These are phyloP conservation scores for Ustilago cynodontis DNA, from an alignment of 1,284 basidiomycete species.

Conservation along the genomic window DNA sequence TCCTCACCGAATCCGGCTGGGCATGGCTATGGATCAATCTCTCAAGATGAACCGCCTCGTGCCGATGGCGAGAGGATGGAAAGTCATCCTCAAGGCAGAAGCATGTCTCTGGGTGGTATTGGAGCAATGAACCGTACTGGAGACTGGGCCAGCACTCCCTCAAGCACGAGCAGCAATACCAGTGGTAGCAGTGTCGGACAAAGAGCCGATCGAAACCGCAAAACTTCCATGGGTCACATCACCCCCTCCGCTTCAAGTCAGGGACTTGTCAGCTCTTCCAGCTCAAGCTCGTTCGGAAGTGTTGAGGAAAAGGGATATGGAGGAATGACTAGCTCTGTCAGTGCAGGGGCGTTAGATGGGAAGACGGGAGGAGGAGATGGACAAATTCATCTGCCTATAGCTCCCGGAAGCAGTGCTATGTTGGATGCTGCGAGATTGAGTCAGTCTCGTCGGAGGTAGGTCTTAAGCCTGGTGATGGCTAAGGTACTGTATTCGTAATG, in stretches of 20 bases:
- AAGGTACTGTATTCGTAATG: not conserved
- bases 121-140: slow-evolving; percentile 34
- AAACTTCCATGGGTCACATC: slow-evolving; percentile 33
- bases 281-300: slow-evolving; percentile 20
- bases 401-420: slow-evolving; percentile 52
- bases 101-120: slow-evolving; percentile 40
- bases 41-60: not conserved
- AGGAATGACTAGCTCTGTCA: slow-evolving; percentile 23
- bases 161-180: not conserved
- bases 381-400: slow-evolving; percentile 19
- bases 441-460: slow-evolving; percentile 52
- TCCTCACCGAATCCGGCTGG: slow-evolving; percentile 12
- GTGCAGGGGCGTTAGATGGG: slow-evolving; percentile 14
- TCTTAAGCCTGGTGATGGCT: not conserved
- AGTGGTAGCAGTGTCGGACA: not conserved
- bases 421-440: slow-evolving; percentile 56
- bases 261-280: slow-evolving; percentile 19
- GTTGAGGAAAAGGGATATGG: slow-evolving; percentile 28
- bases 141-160: slow-evolving; percentile 14
- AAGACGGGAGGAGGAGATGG: slow-evolving; percentile 1
- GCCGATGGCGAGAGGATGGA: slow-evolving; percentile 17
- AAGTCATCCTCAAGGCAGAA: slow-evolving; percentile 40
- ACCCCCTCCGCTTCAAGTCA: slow-evolving; percentile 32
- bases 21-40: slow-evolving; percentile 25
- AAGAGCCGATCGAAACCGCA: slow-evolving; percentile 23